Base-by-base conservation (phyloP, 768 basidiomycete genomes). In the Tephrocybe sp. region DNA sequence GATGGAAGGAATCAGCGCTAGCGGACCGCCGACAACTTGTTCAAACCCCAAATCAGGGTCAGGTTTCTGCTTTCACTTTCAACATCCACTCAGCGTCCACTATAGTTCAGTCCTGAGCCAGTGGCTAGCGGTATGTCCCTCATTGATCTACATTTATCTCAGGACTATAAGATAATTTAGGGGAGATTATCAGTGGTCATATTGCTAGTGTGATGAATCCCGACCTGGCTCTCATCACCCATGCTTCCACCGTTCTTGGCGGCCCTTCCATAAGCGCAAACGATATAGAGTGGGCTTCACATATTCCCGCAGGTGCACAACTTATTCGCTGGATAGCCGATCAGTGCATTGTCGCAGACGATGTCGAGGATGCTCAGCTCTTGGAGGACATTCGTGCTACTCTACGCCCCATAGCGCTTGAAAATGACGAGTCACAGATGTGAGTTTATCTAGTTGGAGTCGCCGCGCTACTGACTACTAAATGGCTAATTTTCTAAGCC, bases 241-340 rank as follows among this genome's bases (percentile, higher is more conserved):
- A 31, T 21, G 62, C 64, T 13, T 51, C 62, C 5, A 56, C 57
- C 5, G 49, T 53, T 38, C 64, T 75, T 5, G 69, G 68, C 0
- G 71, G 72, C 0, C 69, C 68, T 28, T 15, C 32, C 1, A 45
- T 67, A 12, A 36, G 60, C 3, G 50, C 54, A 9, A 49, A 58
- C 11, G 68, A 73, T 22, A 59, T 74, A 0, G 62, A 66, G 45
- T 68, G 69, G 69, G 64, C 65, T 2, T 47, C 51, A 16, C 62
- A 66, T 48, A 47, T 70, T 2, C 65, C 71, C 5, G 59, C 62
- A 6, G 70, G 72, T 2, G 59, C 60, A 24, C 42, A 41, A 22
- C 52, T 74, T 9, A 32, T 74, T 18, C 56, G 68, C 24, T 69
- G 68, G 67, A 51, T 75, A 11, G 63, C 62, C 6, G 57, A 48